Evolutionary conservation across 164 flowering plant species (phyloP).

Genomic region (Magnolia changhungtana): DNA sequence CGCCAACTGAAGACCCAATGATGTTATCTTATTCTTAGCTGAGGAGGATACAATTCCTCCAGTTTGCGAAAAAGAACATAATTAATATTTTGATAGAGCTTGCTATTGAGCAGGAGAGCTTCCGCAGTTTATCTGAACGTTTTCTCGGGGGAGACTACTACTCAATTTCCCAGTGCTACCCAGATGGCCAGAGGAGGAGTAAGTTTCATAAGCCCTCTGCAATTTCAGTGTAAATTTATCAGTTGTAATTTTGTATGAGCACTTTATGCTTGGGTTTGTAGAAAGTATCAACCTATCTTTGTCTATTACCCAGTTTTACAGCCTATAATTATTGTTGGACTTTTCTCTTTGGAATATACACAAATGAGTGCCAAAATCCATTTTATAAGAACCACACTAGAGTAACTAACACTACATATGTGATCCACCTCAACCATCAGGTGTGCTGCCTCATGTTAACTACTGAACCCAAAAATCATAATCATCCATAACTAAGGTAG

Average conservation of each 20-base stretch:
- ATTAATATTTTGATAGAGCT: neutral
- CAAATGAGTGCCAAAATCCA: neutral
- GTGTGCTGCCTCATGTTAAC: no score
- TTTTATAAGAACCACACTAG: no score
- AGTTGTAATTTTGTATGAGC: neutral
- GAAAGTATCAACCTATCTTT: neutral
- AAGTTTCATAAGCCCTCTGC: slow-evolving; percentile 17
- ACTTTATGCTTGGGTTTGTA: neutral
- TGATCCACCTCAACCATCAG: no score
- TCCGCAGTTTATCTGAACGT: slow-evolving; percentile 63
- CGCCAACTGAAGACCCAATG: neutral
- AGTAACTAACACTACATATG: no score
- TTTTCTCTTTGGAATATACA: neutral
- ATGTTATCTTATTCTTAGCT: no score
- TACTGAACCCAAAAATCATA: no score
- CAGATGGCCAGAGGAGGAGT: slow-evolving; percentile 84
- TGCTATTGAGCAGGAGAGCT: slow-evolving; percentile 48
- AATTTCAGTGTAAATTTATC: neutral
- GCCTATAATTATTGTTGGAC: no score
- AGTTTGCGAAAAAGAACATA: neutral
- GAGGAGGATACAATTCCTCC: neutral
- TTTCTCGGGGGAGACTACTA: slow-evolving; percentile 78
- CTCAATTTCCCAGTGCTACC: slow-evolving; percentile 56
- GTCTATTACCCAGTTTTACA: neutral
- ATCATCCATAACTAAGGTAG: no score